Evolutionary conservation across 108 stramenopile species (phyloP), one percentile per base, ranked within the genome.

Genomic region (Fragilariopsis cylindrus): DNA sequence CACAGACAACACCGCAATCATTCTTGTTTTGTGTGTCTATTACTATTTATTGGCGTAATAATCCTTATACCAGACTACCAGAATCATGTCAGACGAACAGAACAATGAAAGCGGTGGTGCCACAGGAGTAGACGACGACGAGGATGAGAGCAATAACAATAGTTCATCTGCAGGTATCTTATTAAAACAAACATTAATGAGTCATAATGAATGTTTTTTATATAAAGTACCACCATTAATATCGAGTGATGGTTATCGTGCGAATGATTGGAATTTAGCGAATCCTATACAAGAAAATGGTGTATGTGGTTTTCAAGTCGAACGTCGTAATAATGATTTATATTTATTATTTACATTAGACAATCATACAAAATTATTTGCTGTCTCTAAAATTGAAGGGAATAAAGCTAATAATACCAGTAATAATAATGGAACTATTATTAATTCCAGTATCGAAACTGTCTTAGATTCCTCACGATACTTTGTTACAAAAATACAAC

Each of bases 191-290:
- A 85, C 78, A 21, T 71, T 93, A 0, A 76, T 93, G 75, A 85
- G 74, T 68, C 66, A 82, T 4, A 82, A 86, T 48, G 88, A 93
- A 83, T 85, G 90, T 19, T 94, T 92, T 69, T 81, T 94, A 8
- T 94, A 94, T 73, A 72, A 73, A 69, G 84, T 94, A 50, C 93
- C 93, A 15, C 89, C 93, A 0, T 71, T 94, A 84, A 74, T 81
- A 42, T 46, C 80, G 42, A 19, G 18, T 6, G 85, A 86, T 42
- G 93, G 93, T 30, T 89, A 90, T 75, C 76, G 85, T 78, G 93
- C 93, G 15, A 90, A 94, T 71, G 76, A 85, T 21, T 94, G 93
- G 93, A 85, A 92, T 75, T 73, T 94, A 18, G 77, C 90, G n/a
- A n/a, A 4, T 80, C 93, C 93, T 7, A 67, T 92, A 5, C 30